These are phyloP conservation scores for Podila verticillata DNA, from an alignment of 192 early-diverging fungal genomes.

Conservation along the genomic window DNA sequence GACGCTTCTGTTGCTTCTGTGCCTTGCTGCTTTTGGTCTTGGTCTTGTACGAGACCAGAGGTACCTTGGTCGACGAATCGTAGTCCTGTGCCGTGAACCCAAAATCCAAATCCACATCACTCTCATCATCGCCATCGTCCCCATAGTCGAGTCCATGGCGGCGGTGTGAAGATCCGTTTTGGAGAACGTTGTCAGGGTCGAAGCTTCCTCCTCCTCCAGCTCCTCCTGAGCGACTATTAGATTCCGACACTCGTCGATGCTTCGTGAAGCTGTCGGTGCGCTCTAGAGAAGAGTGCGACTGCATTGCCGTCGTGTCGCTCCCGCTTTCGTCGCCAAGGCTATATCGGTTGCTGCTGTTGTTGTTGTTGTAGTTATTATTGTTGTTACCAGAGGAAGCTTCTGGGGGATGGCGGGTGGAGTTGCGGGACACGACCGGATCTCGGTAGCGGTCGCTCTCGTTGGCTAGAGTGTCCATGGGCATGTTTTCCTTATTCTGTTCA, in stretches of 20 bases:
- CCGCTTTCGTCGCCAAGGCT: conserved; percentile 34
- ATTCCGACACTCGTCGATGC: not conserved
- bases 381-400: not conserved
- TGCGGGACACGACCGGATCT: not conserved
- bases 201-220: conserved; percentile 1
- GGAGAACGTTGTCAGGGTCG: conserved; percentile 12
- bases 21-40: conserved; percentile 8
- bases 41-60: conserved; percentile 25
- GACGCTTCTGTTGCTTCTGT: conserved; percentile 14
- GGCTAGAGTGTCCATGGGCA: not conserved
- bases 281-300: conserved; percentile 11
- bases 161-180: not conserved
- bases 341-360: conserved; percentile 8
- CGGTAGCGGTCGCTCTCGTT: conserved; percentile 35
- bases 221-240: conserved; percentile 4
- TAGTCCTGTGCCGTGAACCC: conserved; percentile 7
- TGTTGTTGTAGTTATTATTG: not conserved
- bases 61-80: conserved; percentile 25
- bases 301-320: conserved; percentile 40
- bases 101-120: conserved; percentile 27
- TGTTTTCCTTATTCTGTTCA: not conserved
- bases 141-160: not conserved
- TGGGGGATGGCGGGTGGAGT: conserved; percentile 4
- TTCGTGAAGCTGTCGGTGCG: conserved; percentile 27
- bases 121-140: conserved; percentile 6